Conservation (phyloP, 148 eudicot genomes). For the Beta vulgaris region DNA sequence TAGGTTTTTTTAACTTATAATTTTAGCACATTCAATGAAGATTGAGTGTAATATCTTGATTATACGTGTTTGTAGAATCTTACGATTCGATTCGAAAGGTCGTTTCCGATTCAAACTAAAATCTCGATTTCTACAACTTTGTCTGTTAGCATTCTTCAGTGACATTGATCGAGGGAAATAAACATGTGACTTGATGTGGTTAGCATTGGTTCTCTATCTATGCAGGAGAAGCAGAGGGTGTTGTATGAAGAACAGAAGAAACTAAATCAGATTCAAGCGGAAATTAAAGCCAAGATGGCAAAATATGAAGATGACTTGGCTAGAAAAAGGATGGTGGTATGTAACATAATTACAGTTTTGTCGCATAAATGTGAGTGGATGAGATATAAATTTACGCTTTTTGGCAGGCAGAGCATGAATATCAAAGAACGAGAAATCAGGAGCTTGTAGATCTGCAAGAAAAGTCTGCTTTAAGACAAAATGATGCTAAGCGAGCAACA, state of each 20-base stretch:
- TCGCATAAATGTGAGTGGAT: neutral
- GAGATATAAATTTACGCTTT: neutral
- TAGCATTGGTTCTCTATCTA: slow-evolving; percentile 10
- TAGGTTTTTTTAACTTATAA: too few species aligned
- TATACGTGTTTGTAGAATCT: too few species aligned
- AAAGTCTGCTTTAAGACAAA: slow-evolving; percentile 71
- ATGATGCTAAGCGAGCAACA: slow-evolving; percentile 76
- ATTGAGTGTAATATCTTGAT: too few species aligned
- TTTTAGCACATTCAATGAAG: too few species aligned
- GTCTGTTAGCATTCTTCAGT: neutral
- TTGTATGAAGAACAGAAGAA: slow-evolving; percentile 85
- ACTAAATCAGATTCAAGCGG: slow-evolving; percentile 70
- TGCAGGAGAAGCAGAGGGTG: slow-evolving; percentile 82
- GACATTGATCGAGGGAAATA: neutral
- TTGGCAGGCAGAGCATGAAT: slow-evolving; percentile 74
- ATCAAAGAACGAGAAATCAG: slow-evolving; percentile 73
- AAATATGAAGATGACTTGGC: slow-evolving; percentile 85
- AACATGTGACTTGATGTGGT: neutral
- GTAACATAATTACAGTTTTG: neutral
- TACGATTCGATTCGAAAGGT: too few species aligned
- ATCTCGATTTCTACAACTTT: too few species aligned
- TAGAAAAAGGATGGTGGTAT: slow-evolving; percentile 80
- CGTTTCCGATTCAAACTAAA: too few species aligned
- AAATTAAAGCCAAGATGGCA: slow-evolving; percentile 79
- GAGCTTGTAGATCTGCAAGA: slow-evolving; percentile 91